Evolutionary conservation across 768 basidiomycete genomes (phyloP), one percentile per base, ranked within the genome.

Genomic region (Tylopilus cervinicoccineus): DNA sequence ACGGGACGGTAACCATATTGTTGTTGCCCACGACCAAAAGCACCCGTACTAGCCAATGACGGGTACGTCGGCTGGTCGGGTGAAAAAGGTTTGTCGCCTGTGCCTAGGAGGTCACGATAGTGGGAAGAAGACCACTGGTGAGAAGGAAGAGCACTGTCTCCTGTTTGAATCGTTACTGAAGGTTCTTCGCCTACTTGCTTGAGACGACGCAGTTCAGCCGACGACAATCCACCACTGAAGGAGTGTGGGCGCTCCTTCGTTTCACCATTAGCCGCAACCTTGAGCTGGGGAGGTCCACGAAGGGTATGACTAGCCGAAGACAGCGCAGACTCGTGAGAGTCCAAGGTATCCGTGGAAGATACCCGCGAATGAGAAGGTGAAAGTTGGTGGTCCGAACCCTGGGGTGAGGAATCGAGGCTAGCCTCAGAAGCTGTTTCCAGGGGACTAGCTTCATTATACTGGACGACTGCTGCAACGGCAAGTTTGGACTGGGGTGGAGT

Each of bases 241-340:
- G 87, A 89, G 62, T 86, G 87, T 14, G 87, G 87, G 45, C 87
- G 78, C 62, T 87, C 88, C 63, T 86, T 84, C 40, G 79, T 71
- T 61, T 88, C 86, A 46, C 68, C 68, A 45, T 73, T 55, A 38
- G 74, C 68, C 31, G 70, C 73, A 33, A 74, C 68, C 66, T 84
- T 85, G 56, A 81, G 67, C 50, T 79, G 73, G 43, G 75, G 72
- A 49, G 73, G 74, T 28, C 71, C 75, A 47, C 83, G 73, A 58
- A 85, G 68, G 26, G 77, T 77, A 62, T 81, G 81, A 57, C 79
- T 79, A 38, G 70, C 72, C 40, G 71, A 70, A 45, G 79, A 81
- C 45, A 72, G 61, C 16, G 58, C 68, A 43, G 82, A 81, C 48
- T 77, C 77, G 51, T 79, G 84, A 47, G 80, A 79, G 41, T 76